These are phyloP conservation scores for Tricholomella constricta DNA, from an alignment of 768 basidiomycete species.

Conservation along the genomic window DNA sequence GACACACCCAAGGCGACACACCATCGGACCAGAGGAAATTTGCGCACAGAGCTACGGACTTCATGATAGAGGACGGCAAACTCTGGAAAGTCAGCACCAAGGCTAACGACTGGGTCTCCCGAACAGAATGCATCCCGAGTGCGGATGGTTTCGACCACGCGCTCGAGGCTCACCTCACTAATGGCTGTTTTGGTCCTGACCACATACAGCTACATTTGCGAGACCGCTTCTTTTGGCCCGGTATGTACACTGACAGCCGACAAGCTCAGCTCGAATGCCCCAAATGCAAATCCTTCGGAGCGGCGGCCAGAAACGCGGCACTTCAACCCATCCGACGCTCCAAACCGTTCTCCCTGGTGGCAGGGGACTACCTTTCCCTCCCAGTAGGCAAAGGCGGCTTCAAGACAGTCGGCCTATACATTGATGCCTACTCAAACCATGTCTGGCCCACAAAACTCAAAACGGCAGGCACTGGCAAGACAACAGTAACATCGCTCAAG, in stretches of 20 bases:
- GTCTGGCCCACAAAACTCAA: constrained; percentile 30
- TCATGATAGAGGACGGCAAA: constrained; percentile 5
- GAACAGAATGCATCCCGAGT: not conserved
- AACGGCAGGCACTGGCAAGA: no score
- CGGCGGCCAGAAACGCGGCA: constrained; percentile 30
- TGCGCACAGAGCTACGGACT: not conserved
- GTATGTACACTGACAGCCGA: not conserved
- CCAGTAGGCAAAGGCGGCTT: no score
- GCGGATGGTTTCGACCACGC: not conserved
- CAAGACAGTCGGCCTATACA: constrained; percentile 13
- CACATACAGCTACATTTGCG: not conserved
- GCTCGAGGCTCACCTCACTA: not conserved
- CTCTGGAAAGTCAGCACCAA: constrained; percentile 4
- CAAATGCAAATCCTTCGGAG: constrained; percentile 34
- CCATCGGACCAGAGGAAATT: constrained; percentile 1
- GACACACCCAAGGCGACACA: not conserved
- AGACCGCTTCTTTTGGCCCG: not conserved
- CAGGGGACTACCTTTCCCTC: no score
- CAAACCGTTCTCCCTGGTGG: constrained; percentile 39
- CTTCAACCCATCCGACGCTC: constrained; percentile 35
- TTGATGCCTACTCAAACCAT: constrained; percentile 32
- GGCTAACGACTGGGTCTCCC: not conserved
- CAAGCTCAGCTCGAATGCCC: not conserved
- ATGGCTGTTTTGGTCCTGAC: constrained; percentile 1
- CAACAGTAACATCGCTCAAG: no score